Percentiles rank a stretch among this genome's conserved stretches.
Evolutionary conservation across 495 filamentous ascomycete genomes (phyloP).

Genomic region (Neurospora sp.): DNA sequence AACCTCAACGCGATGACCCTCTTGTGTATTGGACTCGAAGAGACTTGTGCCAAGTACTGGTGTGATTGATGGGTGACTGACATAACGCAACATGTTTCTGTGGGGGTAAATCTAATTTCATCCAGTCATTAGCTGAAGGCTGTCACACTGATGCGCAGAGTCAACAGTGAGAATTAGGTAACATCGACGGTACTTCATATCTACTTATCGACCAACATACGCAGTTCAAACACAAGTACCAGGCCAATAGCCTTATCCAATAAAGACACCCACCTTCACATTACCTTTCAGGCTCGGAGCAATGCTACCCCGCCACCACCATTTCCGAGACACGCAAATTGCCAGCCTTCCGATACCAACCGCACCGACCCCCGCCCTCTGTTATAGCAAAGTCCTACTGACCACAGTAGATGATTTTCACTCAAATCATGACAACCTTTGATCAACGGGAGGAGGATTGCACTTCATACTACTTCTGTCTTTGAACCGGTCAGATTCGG

Average conservation of each 20-base stretch:
- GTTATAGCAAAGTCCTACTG: background rate
- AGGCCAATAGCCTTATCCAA: background rate
- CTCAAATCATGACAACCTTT: background rate
- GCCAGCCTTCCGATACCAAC: background rate
- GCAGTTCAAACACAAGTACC: background rate
- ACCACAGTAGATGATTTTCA: background rate
- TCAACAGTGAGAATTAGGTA: background rate
- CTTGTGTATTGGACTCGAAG: background rate
- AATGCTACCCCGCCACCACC: background rate
- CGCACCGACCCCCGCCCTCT: background rate
- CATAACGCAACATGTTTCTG: background rate
- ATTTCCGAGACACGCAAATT: background rate
- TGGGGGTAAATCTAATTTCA: background rate
- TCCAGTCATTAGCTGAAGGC: background rate
- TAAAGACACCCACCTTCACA: background rate
- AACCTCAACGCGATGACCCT: background rate
- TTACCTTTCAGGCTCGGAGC: background rate
- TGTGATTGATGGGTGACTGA: background rate
- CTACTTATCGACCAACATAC: background rate
- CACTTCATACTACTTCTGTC: background rate
- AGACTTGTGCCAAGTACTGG: background rate
- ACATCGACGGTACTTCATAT: background rate
- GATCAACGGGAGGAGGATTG: background rate
- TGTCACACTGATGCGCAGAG: background rate
- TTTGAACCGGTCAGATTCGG: background rate